Conservation (phyloP, 805 yeast species). For the Zygosaccharomyces bisporus region DNA sequence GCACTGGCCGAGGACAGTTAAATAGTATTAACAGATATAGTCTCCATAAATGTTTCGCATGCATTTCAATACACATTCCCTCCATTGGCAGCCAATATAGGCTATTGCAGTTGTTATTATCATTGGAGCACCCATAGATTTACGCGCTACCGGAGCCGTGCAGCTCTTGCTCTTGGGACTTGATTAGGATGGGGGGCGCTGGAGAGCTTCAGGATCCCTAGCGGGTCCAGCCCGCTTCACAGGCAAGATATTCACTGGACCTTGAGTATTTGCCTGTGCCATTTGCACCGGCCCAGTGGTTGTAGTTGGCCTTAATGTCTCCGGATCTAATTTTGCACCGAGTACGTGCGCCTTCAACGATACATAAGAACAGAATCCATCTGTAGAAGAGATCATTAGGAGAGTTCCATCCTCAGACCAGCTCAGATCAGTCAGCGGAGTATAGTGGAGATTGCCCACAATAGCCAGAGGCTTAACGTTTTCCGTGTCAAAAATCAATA, state of each 20-base stretch:
- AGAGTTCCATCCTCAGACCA: slow-evolving; percentile 79
- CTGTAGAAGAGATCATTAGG: slow-evolving; percentile 77
- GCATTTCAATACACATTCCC: slow-evolving; percentile 1
- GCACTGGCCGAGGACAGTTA: slow-evolving; percentile 4
- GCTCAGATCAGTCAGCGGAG: slow-evolving; percentile 78
- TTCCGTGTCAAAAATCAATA: slow-evolving; percentile 78
- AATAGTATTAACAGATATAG: slow-evolving; percentile 1
- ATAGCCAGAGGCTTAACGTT: slow-evolving; percentile 63
- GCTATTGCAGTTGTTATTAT: no score
- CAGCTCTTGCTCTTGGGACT: background rate
- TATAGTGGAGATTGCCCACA: slow-evolving; percentile 78
- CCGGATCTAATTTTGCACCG: slow-evolving; percentile 39
- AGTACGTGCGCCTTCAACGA: slow-evolving; percentile 50
- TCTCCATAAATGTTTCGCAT: slow-evolving; percentile 3
- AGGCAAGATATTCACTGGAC: slow-evolving; percentile 22
- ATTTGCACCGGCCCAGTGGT: background rate
- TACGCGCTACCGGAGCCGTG: background rate
- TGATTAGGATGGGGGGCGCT: slow-evolving; percentile 24
- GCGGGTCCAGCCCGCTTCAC: slow-evolving; percentile 18
- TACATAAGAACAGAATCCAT: slow-evolving; percentile 82
- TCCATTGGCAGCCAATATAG: background rate
- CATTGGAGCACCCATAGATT: no score
- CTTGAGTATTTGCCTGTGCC: slow-evolving; percentile 5
- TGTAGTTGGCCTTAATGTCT: background rate
- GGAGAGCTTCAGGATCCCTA: slow-evolving; percentile 13